These are phyloP conservation scores for Chlorophyllum brunneum DNA, from an alignment of 768 basidiomycete genomes.

Conservation along the genomic window DNA sequence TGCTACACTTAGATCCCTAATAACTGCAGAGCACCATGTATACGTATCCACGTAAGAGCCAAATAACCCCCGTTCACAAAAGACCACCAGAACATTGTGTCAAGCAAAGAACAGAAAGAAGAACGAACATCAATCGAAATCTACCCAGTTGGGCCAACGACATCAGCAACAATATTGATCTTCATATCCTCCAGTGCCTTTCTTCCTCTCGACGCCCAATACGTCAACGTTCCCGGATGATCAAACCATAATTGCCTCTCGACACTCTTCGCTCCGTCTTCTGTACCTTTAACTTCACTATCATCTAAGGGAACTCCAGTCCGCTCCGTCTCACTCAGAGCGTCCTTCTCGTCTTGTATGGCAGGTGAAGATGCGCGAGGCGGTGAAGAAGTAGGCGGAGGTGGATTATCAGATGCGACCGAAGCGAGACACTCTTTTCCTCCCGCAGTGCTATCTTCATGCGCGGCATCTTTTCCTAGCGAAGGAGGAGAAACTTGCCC, in stretches of 20 bases:
- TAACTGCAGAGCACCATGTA: no score
- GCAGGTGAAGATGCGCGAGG: not conserved
- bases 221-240: conserved; percentile 31
- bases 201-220: conserved; percentile 54
- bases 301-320: conserved; percentile 7
- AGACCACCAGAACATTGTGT: no score
- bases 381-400: conserved; percentile 3
- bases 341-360: not conserved
- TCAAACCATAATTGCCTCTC: conserved; percentile 48
- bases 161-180: conserved; percentile 43
- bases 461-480: not conserved
- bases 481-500: not conserved
- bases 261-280: not conserved
- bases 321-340: conserved; percentile 6
- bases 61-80: no score
- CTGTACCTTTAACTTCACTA: not conserved
- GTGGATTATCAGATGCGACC: not conserved
- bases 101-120: not conserved
- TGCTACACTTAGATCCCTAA: no score
- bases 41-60: no score
- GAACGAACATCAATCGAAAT: not conserved
- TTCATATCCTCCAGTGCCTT: conserved; percentile 43
- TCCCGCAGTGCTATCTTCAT: not conserved
- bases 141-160: conserved; percentile 18
- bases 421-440: not conserved